Base-by-base conservation (phyloP, 148 eudicot genomes). In the Chenopodium formosanum region DNA sequence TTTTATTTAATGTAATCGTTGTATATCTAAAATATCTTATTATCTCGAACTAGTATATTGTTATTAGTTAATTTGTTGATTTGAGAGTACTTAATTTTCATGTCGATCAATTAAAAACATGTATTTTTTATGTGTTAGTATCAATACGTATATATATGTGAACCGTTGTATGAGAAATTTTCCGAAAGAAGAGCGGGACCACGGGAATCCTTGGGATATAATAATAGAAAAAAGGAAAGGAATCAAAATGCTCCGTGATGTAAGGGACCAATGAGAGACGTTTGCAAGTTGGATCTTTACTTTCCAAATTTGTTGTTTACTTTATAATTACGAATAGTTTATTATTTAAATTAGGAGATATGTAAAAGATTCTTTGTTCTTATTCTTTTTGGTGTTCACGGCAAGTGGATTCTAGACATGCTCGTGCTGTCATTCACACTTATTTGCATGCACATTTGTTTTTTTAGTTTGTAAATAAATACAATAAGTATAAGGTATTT, bases 181-280 rank as follows among this genome's bases (percentile, higher is more conserved):
- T 48, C 0, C 14, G 3, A 11, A 2, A 10, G 3, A 2, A 9
- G 9, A 1, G 1, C 2, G 82, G 75, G 9, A 34, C 79, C 69
- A 83, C 70, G 2, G 68, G 85, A 83, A 77, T 83, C 85, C 47
- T 63, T 60, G 60, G 53, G 69, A 69, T 22, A 37, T 56, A 23
- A 68, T 9, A 44, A 5, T 8, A 31, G 19, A 0, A 8, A 56
- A 73, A 12, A 29, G 48, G 68, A 53, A 60, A 32, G 73, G 83
- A 80, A 80, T 80, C 83, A 75, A 53, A 25, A 29, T 16, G 58
- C 6, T 73, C 85, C 85, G 23, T 73, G 71, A 70, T 17, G 40
- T 25, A 83, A 34, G 82, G 79, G 79, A 83, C 86, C 82, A 83
- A 83, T 83, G 12, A 79, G 79, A 67, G 73, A 53, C 64, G 58